phyloP scores from a whole-genome alignment of 108 stramenopile species.

The Nitzschia palea region DNA sequence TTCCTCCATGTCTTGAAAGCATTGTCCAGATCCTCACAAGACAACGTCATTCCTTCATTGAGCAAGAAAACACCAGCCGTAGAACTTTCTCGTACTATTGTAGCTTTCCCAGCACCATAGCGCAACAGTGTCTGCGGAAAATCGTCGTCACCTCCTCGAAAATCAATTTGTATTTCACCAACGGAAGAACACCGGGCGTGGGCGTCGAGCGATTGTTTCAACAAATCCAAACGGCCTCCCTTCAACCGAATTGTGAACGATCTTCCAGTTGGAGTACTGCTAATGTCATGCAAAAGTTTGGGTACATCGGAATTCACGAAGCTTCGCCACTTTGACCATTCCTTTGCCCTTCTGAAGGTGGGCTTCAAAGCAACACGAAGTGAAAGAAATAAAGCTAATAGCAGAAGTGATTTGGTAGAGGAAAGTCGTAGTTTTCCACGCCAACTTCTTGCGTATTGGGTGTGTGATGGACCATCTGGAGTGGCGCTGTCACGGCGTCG shows the following conservation, averaged over 20 bases:
- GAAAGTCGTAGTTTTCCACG: background rate
- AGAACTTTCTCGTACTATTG: background rate
- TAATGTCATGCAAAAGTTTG: background rate
- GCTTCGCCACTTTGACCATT: background rate
- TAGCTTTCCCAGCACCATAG: conserved; percentile 8
- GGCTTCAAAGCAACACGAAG: background rate
- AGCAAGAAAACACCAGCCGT: conserved; percentile 15
- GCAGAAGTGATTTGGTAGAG: background rate
- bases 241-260: conserved; percentile 16
- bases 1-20: conserved; percentile 20
- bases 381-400: background rate
- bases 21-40: conserved; percentile 17
- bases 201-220: conserved; percentile 26
- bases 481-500: too few species aligned
- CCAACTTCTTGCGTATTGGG: background rate
- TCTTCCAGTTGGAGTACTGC: conserved; percentile 6
- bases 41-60: conserved; percentile 6
- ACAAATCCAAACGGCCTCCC: conserved; percentile 6
- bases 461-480: too few species aligned
- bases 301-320: conserved; percentile 9
- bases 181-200: conserved; percentile 17
- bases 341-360: background rate
- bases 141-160: background rate
- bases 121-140: conserved; percentile 2
- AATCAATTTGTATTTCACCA: conserved; percentile 22